phyloP scores from a whole-genome alignment of 192 early-diverging fungal genomes.

The Podila epicladia region DNA sequence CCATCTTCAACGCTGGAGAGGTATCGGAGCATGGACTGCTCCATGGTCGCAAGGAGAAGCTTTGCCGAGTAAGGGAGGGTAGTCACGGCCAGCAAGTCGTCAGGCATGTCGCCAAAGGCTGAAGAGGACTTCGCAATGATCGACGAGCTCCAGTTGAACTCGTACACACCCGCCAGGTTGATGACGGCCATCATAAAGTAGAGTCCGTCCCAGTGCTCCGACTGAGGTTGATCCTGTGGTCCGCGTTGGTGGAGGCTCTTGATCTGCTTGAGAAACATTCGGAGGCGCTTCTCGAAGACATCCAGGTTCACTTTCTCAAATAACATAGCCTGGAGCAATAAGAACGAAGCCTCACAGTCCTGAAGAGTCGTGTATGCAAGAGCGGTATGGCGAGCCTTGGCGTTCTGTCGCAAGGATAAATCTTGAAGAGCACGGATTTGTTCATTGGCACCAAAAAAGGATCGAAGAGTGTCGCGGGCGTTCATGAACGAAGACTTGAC shows the following conservation, averaged over 20 bases:
- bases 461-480: slow-evolving; percentile 60
- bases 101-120: slow-evolving; percentile 7
- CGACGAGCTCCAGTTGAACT: slow-evolving; percentile 54
- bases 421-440: slow-evolving; percentile 33
- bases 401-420: slow-evolving; percentile 24
- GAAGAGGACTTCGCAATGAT: slow-evolving; percentile 33
- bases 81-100: slow-evolving; percentile 27
- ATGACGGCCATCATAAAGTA: slow-evolving; percentile 60
- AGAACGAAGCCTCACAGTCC: slow-evolving; percentile 46
- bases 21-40: slow-evolving; percentile 50
- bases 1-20: slow-evolving; percentile 9
- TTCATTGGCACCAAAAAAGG: slow-evolving; percentile 60
- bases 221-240: not conserved
- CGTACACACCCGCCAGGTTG: slow-evolving; percentile 58
- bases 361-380: slow-evolving; percentile 15
- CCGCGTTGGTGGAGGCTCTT: slow-evolving; percentile 3
- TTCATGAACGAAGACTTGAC: slow-evolving; percentile 61
- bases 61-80: slow-evolving; percentile 48
- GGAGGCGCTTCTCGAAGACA: slow-evolving; percentile 49
- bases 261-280: slow-evolving; percentile 35
- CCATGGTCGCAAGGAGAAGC: slow-evolving; percentile 49
- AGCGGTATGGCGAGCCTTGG: slow-evolving; percentile 20
- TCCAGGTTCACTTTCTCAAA: slow-evolving; percentile 70
- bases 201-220: slow-evolving; percentile 43
- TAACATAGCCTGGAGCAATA: slow-evolving; percentile 65